Percentiles rank a stretch among this genome's conserved stretches.
These are phyloP conservation scores for Silene coronaria DNA, from an alignment of 179 eudicot genomes.

Conservation along the genomic window DNA sequence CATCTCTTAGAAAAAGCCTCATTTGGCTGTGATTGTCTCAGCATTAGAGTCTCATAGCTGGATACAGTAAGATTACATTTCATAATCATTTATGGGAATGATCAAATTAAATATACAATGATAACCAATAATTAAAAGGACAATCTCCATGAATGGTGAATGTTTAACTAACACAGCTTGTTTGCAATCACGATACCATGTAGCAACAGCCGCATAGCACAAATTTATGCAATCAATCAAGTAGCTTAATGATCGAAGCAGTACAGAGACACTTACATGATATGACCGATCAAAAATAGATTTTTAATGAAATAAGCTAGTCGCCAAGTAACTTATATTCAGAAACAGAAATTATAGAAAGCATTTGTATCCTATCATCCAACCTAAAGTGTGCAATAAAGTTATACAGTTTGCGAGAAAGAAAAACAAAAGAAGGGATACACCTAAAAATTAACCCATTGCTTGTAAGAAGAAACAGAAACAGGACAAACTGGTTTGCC, in stretches of 20 bases:
- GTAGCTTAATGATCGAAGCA: no score
- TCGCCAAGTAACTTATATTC: background rate
- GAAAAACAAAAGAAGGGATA: no score
- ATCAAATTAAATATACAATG: background rate
- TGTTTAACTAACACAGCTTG: background rate
- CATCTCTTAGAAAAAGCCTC: conserved; percentile 39
- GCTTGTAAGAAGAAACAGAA: background rate
- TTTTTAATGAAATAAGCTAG: background rate
- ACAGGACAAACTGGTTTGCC: background rate
- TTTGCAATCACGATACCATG: no score
- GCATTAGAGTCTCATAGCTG: conserved; percentile 58
- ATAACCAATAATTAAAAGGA: background rate
- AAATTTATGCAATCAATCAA: no score
- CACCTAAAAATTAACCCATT: no score
- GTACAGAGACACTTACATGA: no score
- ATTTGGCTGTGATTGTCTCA: conserved; percentile 44
- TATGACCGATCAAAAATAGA: no score
- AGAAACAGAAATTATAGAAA: background rate
- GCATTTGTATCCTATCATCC: background rate
- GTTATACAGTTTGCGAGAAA: no score
- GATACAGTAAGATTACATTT: conserved; percentile 13
- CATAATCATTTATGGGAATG: background rate
- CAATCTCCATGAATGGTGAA: background rate
- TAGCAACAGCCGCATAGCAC: no score
- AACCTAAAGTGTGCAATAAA: background rate